Conservation (phyloP, 192 early-diverging fungal genomes). For the Podila horticola region DNA sequence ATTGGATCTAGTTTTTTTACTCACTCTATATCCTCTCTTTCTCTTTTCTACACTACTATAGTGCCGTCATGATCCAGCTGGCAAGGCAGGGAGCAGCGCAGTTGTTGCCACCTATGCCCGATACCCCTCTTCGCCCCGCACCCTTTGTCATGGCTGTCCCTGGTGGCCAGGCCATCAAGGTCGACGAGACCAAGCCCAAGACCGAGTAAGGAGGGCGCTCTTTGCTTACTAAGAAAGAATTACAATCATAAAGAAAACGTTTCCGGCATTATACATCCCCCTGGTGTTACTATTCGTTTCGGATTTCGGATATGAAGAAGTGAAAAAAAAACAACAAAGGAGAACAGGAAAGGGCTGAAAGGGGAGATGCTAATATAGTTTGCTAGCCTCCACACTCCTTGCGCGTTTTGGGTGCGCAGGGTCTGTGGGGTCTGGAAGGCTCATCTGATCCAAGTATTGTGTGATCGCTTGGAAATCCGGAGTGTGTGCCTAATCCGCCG, state of each 20-base stretch:
- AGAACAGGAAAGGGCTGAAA: too few relatives aligned
- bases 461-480: too few relatives aligned
- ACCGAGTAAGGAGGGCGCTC: conserved; percentile 23
- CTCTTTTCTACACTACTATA: conserved; percentile 11
- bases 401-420: too few relatives aligned
- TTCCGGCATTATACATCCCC: too few relatives aligned
- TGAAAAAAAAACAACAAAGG: neutral
- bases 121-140: conserved; percentile 45
- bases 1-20: neutral
- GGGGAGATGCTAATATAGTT: too few relatives aligned
- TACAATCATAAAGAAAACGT: too few relatives aligned
- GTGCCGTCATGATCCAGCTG: conserved; percentile 70
- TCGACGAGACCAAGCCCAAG: conserved; percentile 50
- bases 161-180: conserved; percentile 43
- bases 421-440: too few relatives aligned
- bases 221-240: too few relatives aligned
- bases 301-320: neutral
- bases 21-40: conserved; percentile 12
- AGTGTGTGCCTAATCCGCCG: too few relatives aligned
- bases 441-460: too few relatives aligned
- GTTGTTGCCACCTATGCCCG: conserved; percentile 60
- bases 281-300: neutral
- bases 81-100: conserved; percentile 63
- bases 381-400: too few relatives aligned
- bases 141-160: conserved; percentile 47